Conservation (phyloP, 1,139 yeast genomes). For the Suhomyces bokatorum region DNA sequence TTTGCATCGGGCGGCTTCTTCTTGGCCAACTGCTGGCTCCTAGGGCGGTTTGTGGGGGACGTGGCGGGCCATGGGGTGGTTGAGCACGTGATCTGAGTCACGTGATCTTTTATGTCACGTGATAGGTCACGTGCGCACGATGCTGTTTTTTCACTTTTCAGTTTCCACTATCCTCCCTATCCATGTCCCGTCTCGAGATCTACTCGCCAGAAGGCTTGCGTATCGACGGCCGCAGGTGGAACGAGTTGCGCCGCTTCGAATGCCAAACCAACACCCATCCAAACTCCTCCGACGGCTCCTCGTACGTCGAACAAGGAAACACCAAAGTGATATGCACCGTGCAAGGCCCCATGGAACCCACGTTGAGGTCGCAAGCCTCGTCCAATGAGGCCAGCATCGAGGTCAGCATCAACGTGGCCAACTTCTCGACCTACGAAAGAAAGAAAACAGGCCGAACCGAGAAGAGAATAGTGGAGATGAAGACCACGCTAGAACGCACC, state of each 20-base stretch:
- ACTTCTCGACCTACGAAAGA: slow-evolving; percentile 78
- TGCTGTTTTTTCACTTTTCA: slow-evolving; percentile 5
- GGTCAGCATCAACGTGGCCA: slow-evolving; percentile 70
- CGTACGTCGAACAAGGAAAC: slow-evolving; percentile 90
- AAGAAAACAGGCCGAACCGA: slow-evolving; percentile 65
- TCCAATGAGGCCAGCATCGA: slow-evolving; percentile 55
- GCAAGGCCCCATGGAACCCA: slow-evolving; percentile 88
- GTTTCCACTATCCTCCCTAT: not conserved
- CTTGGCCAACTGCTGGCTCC: slow-evolving; percentile 61
- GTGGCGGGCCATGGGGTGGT: slow-evolving; percentile 4
- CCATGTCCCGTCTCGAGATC: slow-evolving; percentile 57
- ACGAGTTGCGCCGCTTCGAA: slow-evolving; percentile 79
- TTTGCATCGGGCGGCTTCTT: slow-evolving; percentile 66
- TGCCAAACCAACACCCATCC: slow-evolving; percentile 88
- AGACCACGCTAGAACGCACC: slow-evolving; percentile 72
- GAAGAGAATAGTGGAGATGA: slow-evolving; percentile 73
- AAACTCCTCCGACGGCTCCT: slow-evolving; percentile 85
- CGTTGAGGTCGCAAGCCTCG: slow-evolving; percentile 47
- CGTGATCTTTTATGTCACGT: no score
- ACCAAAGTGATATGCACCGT: slow-evolving; percentile 85
- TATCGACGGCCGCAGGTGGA: slow-evolving; percentile 92
- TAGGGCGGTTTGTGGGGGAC: slow-evolving; percentile 59
- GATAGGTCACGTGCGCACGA: not conserved
- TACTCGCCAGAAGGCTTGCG: slow-evolving; percentile 94
- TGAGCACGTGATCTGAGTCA: no score